phyloP scores from a whole-genome alignment of 306 rosid species.

The Sicyos edulis region DNA sequence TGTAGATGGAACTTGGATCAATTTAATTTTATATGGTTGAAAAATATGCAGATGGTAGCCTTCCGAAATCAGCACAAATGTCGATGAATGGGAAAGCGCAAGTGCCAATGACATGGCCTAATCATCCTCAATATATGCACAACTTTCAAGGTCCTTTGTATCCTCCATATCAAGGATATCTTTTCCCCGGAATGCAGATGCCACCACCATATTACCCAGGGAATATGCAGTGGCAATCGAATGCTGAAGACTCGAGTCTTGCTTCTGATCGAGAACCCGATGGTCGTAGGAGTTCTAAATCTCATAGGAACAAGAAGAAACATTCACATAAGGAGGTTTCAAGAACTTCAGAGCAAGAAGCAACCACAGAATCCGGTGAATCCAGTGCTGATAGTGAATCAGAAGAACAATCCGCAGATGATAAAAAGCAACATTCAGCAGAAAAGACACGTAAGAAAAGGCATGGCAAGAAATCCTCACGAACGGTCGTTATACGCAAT shows the following conservation, averaged over 20 bases:
- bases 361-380: conserved; percentile 40
- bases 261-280: conserved; percentile 45
- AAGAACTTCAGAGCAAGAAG: conserved; percentile 55
- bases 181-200: conserved; percentile 79
- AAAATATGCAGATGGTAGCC: conserved; percentile 44
- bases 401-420: conserved; percentile 39
- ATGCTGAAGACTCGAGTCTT: conserved; percentile 47
- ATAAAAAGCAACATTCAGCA: conserved; percentile 39
- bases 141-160: conserved; percentile 76
- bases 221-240: conserved; percentile 80
- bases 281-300: conserved; percentile 35
- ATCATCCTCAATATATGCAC: conserved; percentile 69
- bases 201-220: conserved; percentile 75
- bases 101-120: conserved; percentile 65
- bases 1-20: background rate
- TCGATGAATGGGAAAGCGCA: conserved; percentile 59
- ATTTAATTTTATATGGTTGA: conserved; percentile 4
- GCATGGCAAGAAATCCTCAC: conserved; percentile 65
- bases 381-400: conserved; percentile 63
- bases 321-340: conserved; percentile 36
- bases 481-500: conserved; percentile 92
- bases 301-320: conserved; percentile 61
- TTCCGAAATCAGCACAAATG: conserved; percentile 41
- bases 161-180: conserved; percentile 78
- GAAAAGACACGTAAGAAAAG: conserved; percentile 41